phyloP scores from a whole-genome alignment of 1,284 basidiomycete genomes.

The Malassezia japonica region DNA sequence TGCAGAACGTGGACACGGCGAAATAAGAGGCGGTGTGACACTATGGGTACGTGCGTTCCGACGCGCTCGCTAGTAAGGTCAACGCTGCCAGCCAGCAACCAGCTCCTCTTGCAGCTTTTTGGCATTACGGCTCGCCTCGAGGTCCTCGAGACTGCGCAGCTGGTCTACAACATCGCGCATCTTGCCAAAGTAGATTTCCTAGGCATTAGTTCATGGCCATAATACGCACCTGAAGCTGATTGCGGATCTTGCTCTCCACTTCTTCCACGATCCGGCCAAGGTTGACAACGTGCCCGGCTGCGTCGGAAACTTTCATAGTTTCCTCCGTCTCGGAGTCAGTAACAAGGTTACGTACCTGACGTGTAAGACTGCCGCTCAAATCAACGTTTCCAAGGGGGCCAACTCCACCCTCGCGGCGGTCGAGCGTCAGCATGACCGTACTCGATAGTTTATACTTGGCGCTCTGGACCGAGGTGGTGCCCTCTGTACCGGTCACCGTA shows the following conservation, averaged over 20 bases:
- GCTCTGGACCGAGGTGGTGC: constrained; percentile 12
- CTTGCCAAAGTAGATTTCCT: constrained; percentile 94
- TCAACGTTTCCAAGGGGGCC: constrained; percentile 62
- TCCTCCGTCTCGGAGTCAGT: constrained; percentile 51
- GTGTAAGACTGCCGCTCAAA: constrained; percentile 89
- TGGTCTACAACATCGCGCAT: constrained; percentile 89
- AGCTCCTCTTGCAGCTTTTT: constrained; percentile 84
- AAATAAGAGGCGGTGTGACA: no score
- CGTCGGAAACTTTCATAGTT: constrained; percentile 21
- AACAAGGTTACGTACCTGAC: constrained; percentile 63
- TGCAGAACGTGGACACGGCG: no score
- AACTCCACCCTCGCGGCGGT: constrained; percentile 55
- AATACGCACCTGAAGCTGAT: constrained; percentile 60
- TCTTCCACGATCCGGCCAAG: constrained; percentile 91
- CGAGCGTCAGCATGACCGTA: constrained; percentile 90
- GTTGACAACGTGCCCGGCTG: constrained; percentile 72
- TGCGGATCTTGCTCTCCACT: constrained; percentile 97
- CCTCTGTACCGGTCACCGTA: constrained; percentile 1
- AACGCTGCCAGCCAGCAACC: constrained; percentile 13
- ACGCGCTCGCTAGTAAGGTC: background rate
- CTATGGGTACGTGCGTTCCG: background rate
- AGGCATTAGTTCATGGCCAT: background rate
- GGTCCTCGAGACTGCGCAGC: constrained; percentile 72
- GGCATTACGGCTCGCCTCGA: constrained; percentile 71
- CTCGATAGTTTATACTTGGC: constrained; percentile 87